Evolutionary conservation across 805 yeast species (phyloP).

Genomic region (Cyberlindnera mrakii): DNA sequence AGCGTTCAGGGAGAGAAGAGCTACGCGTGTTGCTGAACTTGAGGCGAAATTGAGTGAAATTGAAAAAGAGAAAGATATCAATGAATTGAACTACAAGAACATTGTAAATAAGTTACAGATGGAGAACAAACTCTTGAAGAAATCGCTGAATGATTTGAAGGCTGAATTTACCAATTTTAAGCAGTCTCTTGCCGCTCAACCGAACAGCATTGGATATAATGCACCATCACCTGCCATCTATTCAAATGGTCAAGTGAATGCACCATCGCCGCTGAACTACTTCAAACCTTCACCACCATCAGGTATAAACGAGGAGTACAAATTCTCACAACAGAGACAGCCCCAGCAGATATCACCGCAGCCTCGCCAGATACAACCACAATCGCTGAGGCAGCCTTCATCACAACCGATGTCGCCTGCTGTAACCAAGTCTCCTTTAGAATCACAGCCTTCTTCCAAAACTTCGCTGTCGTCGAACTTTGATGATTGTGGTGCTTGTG

Average conservation of each 20-base stretch:
- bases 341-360: background rate
- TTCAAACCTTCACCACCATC: constrained; percentile 39
- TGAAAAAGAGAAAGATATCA: constrained; percentile 58
- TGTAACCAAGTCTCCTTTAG: constrained; percentile 31
- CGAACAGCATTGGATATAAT: constrained; percentile 12
- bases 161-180: constrained; percentile 20
- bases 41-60: constrained; percentile 63
- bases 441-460: constrained; percentile 12
- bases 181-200: constrained; percentile 7
- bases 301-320: constrained; percentile 4
- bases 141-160: constrained; percentile 25
- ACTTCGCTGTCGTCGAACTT: constrained; percentile 16
- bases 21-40: constrained; percentile 72
- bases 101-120: constrained; percentile 17
- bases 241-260: constrained; percentile 20
- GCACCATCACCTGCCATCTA: constrained; percentile 20
- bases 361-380: background rate
- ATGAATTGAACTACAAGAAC: constrained; percentile 33
- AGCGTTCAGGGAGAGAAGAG: constrained; percentile 83
- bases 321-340: constrained; percentile 4
- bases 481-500: constrained; percentile 54
- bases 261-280: constrained; percentile 32
- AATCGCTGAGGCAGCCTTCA: constrained; percentile 4
- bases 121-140: constrained; percentile 31
- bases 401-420: background rate